Percentiles rank a stretch among this genome's conserved stretches.
phyloP scores from a whole-genome alignment of 2,329 filamentous ascomycete genomes.

The Exophiala calicioides region DNA sequence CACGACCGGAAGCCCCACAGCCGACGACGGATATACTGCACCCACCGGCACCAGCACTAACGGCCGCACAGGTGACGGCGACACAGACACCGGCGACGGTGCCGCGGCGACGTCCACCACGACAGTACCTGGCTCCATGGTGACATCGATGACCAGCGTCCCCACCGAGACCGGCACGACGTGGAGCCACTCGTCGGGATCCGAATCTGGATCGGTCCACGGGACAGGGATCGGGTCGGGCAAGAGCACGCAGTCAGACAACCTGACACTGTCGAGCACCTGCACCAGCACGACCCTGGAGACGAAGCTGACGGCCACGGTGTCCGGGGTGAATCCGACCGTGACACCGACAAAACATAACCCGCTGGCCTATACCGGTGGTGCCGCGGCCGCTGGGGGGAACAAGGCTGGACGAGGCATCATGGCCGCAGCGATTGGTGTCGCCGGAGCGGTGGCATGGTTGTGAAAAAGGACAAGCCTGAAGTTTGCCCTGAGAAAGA shows the following conservation, averaged over 20 bases:
- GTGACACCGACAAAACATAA: conserved; percentile 8
- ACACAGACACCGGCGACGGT: not conserved
- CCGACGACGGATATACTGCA: not conserved
- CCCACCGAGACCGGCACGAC: conserved; percentile 6
- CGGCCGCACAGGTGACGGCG: not conserved
- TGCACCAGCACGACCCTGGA: conserved; percentile 11
- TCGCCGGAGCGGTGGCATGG: conserved; percentile 21
- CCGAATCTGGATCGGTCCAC: conserved; percentile 2
- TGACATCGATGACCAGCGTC: conserved; percentile 19
- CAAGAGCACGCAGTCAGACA: not conserved
- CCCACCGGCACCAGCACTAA: not conserved
- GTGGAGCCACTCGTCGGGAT: not conserved
- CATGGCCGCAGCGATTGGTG: conserved; percentile 17
- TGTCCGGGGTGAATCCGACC: conserved; percentile 1
- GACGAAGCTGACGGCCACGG: conserved; percentile 1
- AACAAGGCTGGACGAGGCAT: conserved; percentile 16
- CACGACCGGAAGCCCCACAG: not conserved
- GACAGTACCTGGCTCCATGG: conserved; percentile 13
- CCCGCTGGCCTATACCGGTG: too few relatives aligned
- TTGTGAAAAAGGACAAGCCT: conserved; percentile 6
- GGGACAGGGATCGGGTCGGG: not conserved
- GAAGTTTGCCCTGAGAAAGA: not conserved
- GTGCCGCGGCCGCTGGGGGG: conserved; percentile 9
- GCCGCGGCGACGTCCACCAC: conserved; percentile 12
- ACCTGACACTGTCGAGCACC: conserved; percentile 12